These are phyloP conservation scores for Candida maltosa DNA, from an alignment of 805 yeast genomes.

Conservation along the genomic window DNA sequence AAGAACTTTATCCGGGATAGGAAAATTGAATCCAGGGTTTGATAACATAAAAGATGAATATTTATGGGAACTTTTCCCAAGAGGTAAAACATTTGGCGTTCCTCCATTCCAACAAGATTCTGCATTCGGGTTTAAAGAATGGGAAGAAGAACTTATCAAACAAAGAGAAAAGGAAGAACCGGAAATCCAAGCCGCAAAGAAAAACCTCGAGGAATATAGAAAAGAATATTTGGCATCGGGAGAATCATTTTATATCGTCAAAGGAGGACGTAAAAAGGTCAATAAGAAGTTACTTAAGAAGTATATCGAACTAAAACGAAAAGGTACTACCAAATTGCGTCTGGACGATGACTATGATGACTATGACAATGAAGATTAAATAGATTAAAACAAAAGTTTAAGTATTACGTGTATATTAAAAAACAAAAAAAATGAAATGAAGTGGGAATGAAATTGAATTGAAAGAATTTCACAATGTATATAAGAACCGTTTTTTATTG, in stretches of 20 bases:
- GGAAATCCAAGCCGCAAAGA: no score
- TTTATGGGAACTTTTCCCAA: constrained; percentile 38
- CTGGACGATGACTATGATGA: background rate
- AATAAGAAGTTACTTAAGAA: constrained; percentile 32
- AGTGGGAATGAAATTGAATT: constrained; percentile 4
- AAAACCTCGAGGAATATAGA: no score
- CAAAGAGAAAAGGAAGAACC: constrained; percentile 15
- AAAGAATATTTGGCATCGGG: no score
- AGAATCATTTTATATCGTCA: constrained; percentile 24
- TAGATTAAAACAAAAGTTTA: background rate
- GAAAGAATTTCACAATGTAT: background rate
- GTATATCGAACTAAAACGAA: constrained; percentile 26
- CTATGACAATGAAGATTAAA: constrained; percentile 6
- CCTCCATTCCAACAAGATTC: constrained; percentile 30
- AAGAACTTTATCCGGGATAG: constrained; percentile 37
- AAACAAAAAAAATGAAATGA: background rate
- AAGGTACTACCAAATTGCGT: no score
- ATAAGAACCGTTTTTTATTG: constrained; percentile 1
- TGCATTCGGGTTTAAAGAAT: constrained; percentile 28
- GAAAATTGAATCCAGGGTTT: constrained; percentile 31
- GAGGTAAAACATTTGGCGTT: constrained; percentile 27
- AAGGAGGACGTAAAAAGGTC: constrained; percentile 26
- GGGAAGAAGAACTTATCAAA: constrained; percentile 29
- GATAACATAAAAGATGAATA: constrained; percentile 36
- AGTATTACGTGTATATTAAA: no score